phyloP scores from a whole-genome alignment of 2,329 filamentous ascomycete genomes.

The Monilinia fructicola region DNA sequence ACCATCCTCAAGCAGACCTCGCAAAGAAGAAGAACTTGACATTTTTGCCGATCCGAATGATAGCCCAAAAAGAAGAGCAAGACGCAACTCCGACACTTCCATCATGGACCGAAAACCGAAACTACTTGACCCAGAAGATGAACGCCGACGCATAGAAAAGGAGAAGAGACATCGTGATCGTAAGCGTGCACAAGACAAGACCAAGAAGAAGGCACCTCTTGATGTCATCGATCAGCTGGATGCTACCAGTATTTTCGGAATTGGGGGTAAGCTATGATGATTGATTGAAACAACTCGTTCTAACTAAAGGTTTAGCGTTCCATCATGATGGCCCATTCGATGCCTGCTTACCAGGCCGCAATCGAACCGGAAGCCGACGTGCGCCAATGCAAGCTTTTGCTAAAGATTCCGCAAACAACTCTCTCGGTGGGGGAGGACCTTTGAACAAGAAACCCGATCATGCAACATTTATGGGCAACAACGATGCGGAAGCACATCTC shows the following conservation, averaged over 20 bases:
- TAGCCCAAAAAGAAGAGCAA: conserved; percentile 51
- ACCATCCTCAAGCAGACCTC: conserved; percentile 28
- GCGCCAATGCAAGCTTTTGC: conserved; percentile 97
- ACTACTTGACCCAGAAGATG: conserved; percentile 56
- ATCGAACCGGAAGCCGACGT: conserved; percentile 75
- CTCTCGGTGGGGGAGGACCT: conserved; percentile 82
- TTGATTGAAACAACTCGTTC: not conserved
- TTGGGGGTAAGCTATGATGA: conserved; percentile 65
- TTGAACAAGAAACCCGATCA: conserved; percentile 80
- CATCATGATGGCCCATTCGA: conserved; percentile 98
- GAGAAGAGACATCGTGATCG: conserved; percentile 48
- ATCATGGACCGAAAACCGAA: conserved; percentile 54
- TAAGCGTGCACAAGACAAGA: conserved; percentile 44
- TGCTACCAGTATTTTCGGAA: conserved; percentile 92
- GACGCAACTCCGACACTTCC: conserved; percentile 80
- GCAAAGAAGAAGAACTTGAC: conserved; percentile 33
- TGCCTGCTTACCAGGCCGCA: conserved; percentile 91
- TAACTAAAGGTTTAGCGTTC: conserved; percentile 64
- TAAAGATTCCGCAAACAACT: conserved; percentile 88
- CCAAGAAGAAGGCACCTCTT: conserved; percentile 48
- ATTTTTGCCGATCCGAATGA: conserved; percentile 42
- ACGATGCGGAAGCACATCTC: conserved; percentile 69
- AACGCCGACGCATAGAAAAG: conserved; percentile 58
- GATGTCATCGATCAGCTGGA: conserved; percentile 97
- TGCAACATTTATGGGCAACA: conserved; percentile 78